Evolutionary conservation across 352 stramenopile species (phyloP).

Genomic region (Phytophthora melonis): DNA sequence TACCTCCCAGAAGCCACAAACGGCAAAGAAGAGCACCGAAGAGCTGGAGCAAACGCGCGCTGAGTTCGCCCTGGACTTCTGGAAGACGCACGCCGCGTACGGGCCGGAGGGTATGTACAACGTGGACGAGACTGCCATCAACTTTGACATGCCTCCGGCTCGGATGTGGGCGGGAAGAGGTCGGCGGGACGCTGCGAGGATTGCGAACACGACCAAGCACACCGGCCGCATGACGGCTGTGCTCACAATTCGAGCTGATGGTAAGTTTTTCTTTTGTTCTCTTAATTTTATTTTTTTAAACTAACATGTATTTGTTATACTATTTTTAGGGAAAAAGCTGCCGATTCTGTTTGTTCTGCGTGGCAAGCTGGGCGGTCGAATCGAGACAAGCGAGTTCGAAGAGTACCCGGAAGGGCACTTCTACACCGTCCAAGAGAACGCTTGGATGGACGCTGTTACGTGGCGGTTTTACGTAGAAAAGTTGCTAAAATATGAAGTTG

Average conservation of each 20-base stretch:
- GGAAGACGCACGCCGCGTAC: background rate
- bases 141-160: constrained; percentile 10
- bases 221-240: too few relatives aligned
- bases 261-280: constrained; percentile 5
- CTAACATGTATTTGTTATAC: constrained; percentile 1
- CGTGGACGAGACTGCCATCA: constrained; percentile 13
- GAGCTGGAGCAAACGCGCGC: background rate
- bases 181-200: background rate
- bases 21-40: too few relatives aligned
- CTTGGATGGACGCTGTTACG: constrained; percentile 7
- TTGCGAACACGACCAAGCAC: background rate
- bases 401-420: background rate
- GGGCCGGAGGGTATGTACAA: constrained; percentile 7
- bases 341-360: constrained; percentile 5
- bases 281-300: background rate
- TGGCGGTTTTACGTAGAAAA: constrained; percentile 1
- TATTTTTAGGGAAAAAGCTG: constrained; percentile 9
- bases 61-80: constrained; percentile 4
- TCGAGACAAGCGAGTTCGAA: constrained; percentile 1
- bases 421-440: background rate
- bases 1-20: too few relatives aligned
- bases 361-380: background rate
- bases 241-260: constrained; percentile 6
- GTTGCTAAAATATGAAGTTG: constrained; percentile 14
- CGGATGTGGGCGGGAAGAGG: background rate